Base-by-base conservation (phyloP, 768 basidiomycete species). In the Termitomyces sp. region DNA sequence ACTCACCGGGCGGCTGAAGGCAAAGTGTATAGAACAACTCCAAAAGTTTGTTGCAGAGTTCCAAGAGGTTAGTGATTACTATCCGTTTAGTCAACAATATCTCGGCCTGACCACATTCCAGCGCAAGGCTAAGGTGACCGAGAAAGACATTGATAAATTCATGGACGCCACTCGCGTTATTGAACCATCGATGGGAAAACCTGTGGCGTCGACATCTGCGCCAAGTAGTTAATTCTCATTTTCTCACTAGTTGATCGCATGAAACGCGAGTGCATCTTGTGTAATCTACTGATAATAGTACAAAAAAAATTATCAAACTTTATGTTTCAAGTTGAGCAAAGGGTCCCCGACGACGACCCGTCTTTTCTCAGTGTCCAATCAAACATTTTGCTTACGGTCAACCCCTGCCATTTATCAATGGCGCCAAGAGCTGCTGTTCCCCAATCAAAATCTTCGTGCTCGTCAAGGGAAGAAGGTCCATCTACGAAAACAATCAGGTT, bases 1-100 rank as follows among this genome's bases (percentile, higher is more conserved):
- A 55, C 79, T 97, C 54, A 97, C 95, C 0, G 93, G 93, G 6
- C 87, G 98, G 70, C 76, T 99, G 65, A 99, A 99, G 76, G 86
- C 85, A 13, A 85, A 78, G 70, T 96, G 93, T 68, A 98, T 98
- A 60, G 80, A 84, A 55, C 63, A 87, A 52, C 70, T 99, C 13
- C 95, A 97, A 70, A 75, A 81, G 22, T 91, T 97, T 57, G 90
- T 98, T 34, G 82, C 81, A 49, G 81, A 80, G 2, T 98, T 98
- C 79, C 97, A 98, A 75, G 89, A 80, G 70, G 82, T 82, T 67
- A 62, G 20, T n/a, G 30, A 33, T 57, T 34, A 2, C 9, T 37
- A n/a, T 13, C 20, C 16, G 5, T 24, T 16, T 18, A 4, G 15
- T 11, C 33, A 24, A n/a, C 33, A 55, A 20, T 30, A 53, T 31